Percentiles rank a stretch among this genome's conserved stretches.
phyloP scores from a whole-genome alignment of 345 rosid species.

The Murraya paniculata region DNA sequence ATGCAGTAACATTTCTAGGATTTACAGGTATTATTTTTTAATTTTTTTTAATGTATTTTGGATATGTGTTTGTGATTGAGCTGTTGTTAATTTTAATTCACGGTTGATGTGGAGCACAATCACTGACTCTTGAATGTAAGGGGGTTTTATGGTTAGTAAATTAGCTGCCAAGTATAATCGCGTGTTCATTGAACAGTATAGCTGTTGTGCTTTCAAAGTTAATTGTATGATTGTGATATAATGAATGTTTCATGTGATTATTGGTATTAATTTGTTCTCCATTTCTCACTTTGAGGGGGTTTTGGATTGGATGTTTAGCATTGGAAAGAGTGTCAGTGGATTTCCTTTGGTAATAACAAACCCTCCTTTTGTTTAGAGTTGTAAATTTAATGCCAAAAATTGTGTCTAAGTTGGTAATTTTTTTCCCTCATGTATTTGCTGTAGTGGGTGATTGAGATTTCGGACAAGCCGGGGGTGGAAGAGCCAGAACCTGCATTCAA shows the following conservation, averaged over 20 bases:
- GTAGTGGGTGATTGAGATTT: slow-evolving; percentile 96
- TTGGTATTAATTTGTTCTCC: slow-evolving; percentile 50
- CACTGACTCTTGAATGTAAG: neutral
- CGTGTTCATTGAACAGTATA: neutral
- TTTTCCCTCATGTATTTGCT: slow-evolving; percentile 7
- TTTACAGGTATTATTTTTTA: slow-evolving; percentile 66
- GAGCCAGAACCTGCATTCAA: slow-evolving; percentile 97
- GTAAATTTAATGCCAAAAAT: neutral
- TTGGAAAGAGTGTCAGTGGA: slow-evolving; percentile 88
- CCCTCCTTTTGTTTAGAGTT: neutral
- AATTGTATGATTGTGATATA: neutral
- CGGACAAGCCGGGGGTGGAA: slow-evolving; percentile 78
- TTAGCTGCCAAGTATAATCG: neutral
- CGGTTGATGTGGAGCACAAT: neutral
- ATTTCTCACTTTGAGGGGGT: slow-evolving; percentile 85
- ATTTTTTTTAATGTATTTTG: neutral
- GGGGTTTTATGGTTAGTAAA: neutral
- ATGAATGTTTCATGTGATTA: slow-evolving; percentile 11
- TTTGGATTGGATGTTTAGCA: slow-evolving; percentile 61
- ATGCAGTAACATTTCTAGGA: slow-evolving; percentile 76
- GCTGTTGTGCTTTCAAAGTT: neutral
- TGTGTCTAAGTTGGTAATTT: slow-evolving; percentile 9
- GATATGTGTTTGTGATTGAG: neutral
- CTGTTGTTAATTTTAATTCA: too few species aligned
- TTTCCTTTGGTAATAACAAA: slow-evolving; percentile 71